Evolutionary conservation across 768 basidiomycete genomes (phyloP).

Genomic region (Sutorius australiensis): DNA sequence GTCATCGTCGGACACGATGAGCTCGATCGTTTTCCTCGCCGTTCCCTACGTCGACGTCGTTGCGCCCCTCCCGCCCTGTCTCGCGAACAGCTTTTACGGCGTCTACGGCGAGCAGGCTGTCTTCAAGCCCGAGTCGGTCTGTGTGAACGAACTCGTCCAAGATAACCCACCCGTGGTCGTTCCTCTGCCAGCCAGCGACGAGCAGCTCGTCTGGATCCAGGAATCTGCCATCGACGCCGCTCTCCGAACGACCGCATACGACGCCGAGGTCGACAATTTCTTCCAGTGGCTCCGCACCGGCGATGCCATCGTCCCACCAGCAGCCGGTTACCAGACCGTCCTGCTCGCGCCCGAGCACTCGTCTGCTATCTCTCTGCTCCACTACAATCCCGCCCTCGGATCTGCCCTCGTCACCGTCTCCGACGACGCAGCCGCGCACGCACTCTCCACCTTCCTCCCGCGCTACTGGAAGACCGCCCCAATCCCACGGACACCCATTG

Average conservation of each 20-base stretch:
- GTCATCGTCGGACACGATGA: conserved; percentile 2
- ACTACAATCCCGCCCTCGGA: conserved; percentile 32
- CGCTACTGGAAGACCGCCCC: conserved; percentile 68
- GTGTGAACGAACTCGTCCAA: conserved; percentile 26
- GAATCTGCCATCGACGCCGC: conserved; percentile 47
- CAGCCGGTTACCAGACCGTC: conserved; percentile 18
- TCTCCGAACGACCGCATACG: conserved; percentile 34
- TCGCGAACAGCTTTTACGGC: conserved; percentile 52
- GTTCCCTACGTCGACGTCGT: conserved; percentile 20
- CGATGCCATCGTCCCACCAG: conserved; percentile 8
- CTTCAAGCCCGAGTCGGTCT: conserved; percentile 40
- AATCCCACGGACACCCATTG: conserved; percentile 47
- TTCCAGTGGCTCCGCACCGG: conserved; percentile 29
- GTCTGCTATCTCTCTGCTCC: conserved; percentile 35
- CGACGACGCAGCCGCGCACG: conserved; percentile 35
- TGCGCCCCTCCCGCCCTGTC: conserved; percentile 35
- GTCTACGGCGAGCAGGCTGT: conserved; percentile 52
- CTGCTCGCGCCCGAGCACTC: conserved; percentile 5
- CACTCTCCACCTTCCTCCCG: conserved; percentile 63
- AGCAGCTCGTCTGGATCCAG: conserved; percentile 60
- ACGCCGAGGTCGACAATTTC: conserved; percentile 37
- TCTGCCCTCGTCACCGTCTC: conserved; percentile 51
- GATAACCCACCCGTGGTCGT: conserved; percentile 1
- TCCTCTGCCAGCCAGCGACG: conserved; percentile 23
- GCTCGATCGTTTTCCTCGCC: conserved; percentile 14